Percentiles rank a stretch among this genome's conserved stretches.
Conservation (phyloP, 306 rosid species). For the Sphenostylis stenocarpa region DNA sequence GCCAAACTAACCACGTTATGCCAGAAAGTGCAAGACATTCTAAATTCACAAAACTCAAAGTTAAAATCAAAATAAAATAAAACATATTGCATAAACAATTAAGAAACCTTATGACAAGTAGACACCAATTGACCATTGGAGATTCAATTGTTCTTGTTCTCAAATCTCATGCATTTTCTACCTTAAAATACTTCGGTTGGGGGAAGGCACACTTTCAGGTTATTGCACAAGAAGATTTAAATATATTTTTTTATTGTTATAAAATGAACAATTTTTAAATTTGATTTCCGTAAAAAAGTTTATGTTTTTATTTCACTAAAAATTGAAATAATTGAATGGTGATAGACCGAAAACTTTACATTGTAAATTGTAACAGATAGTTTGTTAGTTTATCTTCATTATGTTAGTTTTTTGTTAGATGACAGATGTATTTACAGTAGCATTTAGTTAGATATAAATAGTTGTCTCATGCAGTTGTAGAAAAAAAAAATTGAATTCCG, state of each 20-base stretch:
- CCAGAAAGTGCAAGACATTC: neutral
- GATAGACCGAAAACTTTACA: no score
- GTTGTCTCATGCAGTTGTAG: no score
- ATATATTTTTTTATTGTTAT: neutral
- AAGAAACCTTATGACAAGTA: neutral
- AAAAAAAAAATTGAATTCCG: no score
- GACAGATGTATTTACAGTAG: no score
- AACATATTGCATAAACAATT: neutral
- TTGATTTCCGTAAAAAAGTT: neutral
- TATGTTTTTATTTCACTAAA: no score
- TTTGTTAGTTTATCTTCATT: no score
- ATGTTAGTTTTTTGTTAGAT: no score
- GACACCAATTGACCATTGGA: neutral
- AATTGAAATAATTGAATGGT: no score
- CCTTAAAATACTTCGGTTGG: neutral
- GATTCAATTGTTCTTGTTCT: neutral
- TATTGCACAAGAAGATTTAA: neutral
- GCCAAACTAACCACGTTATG: constrained; percentile 30
- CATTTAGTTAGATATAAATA: no score
- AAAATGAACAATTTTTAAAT: neutral
- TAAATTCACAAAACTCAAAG: neutral
- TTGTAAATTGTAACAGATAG: no score
- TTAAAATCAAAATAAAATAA: neutral
- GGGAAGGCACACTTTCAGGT: neutral
- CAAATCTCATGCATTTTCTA: neutral